Percentiles rank a stretch among this genome's conserved stretches.
These are phyloP conservation scores for Dictyostelium discoideum DNA, from an alignment of 78 protist species.

Conservation along the genomic window dicty_2.7 NC_007088.5:4917501-4918000, in stretches of 20 bases:
- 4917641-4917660: background rate
- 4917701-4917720: background rate
- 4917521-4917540: slow-evolving; percentile 97
- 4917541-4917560: slow-evolving; percentile 96
- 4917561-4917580: slow-evolving; percentile 97
- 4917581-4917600: slow-evolving; percentile 96
- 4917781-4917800: slow-evolving; percentile 88
- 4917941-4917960: too few species aligned
- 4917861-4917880: background rate
- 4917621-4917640: slow-evolving; percentile 88
- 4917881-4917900: background rate
- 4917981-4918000: too few species aligned
- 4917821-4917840: background rate
- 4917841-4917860: slow-evolving; percentile 43
- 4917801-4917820: slow-evolving; percentile 45
- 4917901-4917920: background rate
- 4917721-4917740: background rate
- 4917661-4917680: background rate
- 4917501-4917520: slow-evolving; percentile 95
- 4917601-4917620: slow-evolving; percentile 97
- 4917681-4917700: too few species aligned
- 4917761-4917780: slow-evolving; percentile 95
- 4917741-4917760: slow-evolving; percentile 93
- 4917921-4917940: too few species aligned
- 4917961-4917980: too few species aligned